Evolutionary conservation across 257 asterid genomes (phyloP), one percentile per base, ranked within the genome.

Genomic region (Salvia hispanica): DNA sequence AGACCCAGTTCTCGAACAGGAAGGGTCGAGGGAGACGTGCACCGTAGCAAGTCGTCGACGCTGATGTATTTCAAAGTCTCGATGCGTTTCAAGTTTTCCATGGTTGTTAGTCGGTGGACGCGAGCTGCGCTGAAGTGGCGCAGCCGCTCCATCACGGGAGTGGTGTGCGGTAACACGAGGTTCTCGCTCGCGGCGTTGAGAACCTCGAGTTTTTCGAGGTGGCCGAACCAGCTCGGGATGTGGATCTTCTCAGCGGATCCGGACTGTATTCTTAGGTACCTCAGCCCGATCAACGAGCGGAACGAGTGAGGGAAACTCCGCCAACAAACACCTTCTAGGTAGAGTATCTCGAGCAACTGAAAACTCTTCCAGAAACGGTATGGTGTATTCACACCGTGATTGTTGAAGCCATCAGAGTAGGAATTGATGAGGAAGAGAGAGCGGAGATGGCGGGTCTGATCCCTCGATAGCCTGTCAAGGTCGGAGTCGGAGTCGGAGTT

Each of bases 221-320:
- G 9, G 3, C 69, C 65, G 18, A 76, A 48, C 18, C 77, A 76
- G 16, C 63, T 58, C 4, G 81, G 77, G 25, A 76, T 34, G 39
- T 8, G 37, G 37, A 53, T 36, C 6, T 8, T 10, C 28, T 25
- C 37, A 3, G 3, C 8, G 0, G 36, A 21, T 9, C 15, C 8
- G 6, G 39, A 0, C 0, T 69, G 53, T 43, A 69, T 42, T 42
- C 76, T 71, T 21, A 73, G 46, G 68, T 69, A 73, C 69, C 45
- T 73, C 40, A 77, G 36, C 4, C 62, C 74, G 16, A 40, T 68
- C 58, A 73, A 43, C 6, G 16, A 10, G 4, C 67, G 67, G 12
- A 64, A 57, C 0, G 52, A 6, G 0, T 31, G 33, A 3, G 73
- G 67, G 52, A 71, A 50, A 2, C 0, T 18, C 1, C 0, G n/a